Conservation (phyloP, 1,139 yeast species). For the Ogataea hybrid region DNA sequence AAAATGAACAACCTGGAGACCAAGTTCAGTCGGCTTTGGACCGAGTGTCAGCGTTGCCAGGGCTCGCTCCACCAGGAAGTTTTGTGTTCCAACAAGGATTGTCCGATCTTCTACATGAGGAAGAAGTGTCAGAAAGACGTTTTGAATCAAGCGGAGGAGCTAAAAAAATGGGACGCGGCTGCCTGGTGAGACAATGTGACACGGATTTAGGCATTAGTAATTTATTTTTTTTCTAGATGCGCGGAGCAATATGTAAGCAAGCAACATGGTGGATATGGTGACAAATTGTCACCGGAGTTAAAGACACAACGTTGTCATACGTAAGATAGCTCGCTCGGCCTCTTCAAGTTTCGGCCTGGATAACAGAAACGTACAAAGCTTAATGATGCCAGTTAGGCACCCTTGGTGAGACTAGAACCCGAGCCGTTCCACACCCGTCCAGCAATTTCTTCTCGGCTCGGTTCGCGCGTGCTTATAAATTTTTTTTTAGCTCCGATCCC, state of each 20-base stretch:
- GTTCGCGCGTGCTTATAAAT: background rate
- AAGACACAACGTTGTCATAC: background rate
- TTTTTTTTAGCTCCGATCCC: conserved; percentile 6
- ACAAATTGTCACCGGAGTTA: background rate
- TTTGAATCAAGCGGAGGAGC: conserved; percentile 61
- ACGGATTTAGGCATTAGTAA: background rate
- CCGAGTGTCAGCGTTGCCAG: conserved; percentile 97
- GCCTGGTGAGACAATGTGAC: conserved; percentile 42
- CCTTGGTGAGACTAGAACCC: background rate
- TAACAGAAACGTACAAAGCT: too few species aligned
- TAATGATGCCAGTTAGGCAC: too few species aligned
- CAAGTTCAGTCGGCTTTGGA: conserved; percentile 89
- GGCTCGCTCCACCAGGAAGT: conserved; percentile 96
- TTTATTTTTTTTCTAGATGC: background rate
- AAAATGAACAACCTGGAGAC: conserved; percentile 78
- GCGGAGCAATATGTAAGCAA: conserved; percentile 1
- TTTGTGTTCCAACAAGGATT: conserved; percentile 90
- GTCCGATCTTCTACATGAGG: conserved; percentile 97
- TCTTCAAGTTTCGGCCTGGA: too few species aligned
- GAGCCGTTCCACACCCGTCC: background rate
- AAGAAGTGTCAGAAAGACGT: conserved; percentile 92
- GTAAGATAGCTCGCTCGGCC: too few species aligned
- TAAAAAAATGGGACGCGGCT: conserved; percentile 69
- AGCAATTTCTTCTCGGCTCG: background rate
- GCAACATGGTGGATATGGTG: background rate